These are phyloP conservation scores for Agrocybe chaxingu DNA, from an alignment of 768 basidiomycete genomes.

Conservation along the genomic window DNA sequence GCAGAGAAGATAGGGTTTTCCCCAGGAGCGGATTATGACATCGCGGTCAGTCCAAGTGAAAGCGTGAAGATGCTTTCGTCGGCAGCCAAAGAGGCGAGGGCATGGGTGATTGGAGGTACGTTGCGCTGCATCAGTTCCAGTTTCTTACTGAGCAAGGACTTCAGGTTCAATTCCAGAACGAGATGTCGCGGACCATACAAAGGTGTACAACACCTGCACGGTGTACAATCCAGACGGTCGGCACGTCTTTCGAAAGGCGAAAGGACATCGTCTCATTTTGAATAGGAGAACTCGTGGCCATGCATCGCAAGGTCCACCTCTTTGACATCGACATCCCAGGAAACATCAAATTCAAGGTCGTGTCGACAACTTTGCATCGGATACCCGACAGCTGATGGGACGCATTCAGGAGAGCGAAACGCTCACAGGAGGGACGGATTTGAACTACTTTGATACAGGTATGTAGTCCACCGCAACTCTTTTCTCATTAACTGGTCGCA, in stretches of 20 bases:
- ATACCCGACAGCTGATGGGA: slow-evolving; percentile 1
- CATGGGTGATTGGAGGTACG: slow-evolving; percentile 93
- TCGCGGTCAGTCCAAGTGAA: slow-evolving; percentile 56
- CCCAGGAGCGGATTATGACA: slow-evolving; percentile 56
- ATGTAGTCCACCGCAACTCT: slow-evolving; percentile 6
- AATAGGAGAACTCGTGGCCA: slow-evolving; percentile 78
- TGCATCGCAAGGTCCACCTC: slow-evolving; percentile 92
- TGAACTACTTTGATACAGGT: slow-evolving; percentile 90
- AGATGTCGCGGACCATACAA: slow-evolving; percentile 48
- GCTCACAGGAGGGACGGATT: slow-evolving; percentile 67
- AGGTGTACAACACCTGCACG: slow-evolving; percentile 90
- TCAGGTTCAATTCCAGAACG: slow-evolving; percentile 94
- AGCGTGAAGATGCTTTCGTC: slow-evolving; percentile 79
- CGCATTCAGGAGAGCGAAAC: slow-evolving; percentile 77
- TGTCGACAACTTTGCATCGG: background rate
- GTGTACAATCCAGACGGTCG: slow-evolving; percentile 81
- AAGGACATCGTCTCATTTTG: slow-evolving; percentile 2
- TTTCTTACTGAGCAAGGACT: background rate
- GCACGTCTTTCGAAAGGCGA: slow-evolving; percentile 4
- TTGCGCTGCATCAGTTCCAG: background rate
- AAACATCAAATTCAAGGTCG: slow-evolving; percentile 84
- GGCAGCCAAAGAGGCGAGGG: slow-evolving; percentile 70
- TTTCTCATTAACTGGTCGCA: slow-evolving; percentile 23
- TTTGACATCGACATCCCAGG: slow-evolving; percentile 98
- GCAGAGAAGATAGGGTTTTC: slow-evolving; percentile 75